A percentile compares a stretch with the other conserved stretches of the same genome.
phyloP scores from a whole-genome alignment of 805 yeast species.

The Priceomyces fermenticarens region DNA sequence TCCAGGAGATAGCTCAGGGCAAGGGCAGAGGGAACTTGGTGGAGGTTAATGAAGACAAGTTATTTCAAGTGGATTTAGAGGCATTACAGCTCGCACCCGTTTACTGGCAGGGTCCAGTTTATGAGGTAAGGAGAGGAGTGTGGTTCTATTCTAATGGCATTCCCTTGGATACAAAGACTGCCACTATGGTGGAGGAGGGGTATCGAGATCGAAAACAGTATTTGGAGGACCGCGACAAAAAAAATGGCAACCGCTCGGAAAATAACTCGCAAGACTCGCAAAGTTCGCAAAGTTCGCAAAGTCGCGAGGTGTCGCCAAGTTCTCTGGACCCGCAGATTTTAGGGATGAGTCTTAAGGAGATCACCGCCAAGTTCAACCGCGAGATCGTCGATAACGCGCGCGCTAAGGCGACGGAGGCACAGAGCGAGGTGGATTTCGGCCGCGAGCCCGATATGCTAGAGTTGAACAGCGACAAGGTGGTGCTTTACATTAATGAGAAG shows the following conservation, averaged over 20 bases:
- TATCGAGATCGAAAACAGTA: conserved; percentile 42
- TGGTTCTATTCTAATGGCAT: conserved; percentile 68
- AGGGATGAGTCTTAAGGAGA: conserved; percentile 6
- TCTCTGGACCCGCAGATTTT: no score
- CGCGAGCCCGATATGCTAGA: conserved; percentile 29
- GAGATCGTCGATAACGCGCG: conserved; percentile 3
- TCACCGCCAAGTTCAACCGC: conserved; percentile 14
- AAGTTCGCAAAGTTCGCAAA: conserved; percentile 1
- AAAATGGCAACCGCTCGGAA: conserved; percentile 1
- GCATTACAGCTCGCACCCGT: conserved; percentile 59
- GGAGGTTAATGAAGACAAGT: conserved; percentile 75
- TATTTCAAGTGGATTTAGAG: conserved; percentile 67
- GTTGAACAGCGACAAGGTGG: conserved; percentile 32
- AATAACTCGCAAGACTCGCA: no score
- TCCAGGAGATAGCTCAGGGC: conserved; percentile 4
- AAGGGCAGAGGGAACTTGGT: conserved; percentile 20
- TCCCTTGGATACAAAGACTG: conserved; percentile 51
- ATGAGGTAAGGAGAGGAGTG: conserved; percentile 76
- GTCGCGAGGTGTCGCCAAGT: no score
- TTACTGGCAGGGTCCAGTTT: conserved; percentile 87
- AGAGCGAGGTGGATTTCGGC: conserved; percentile 13
- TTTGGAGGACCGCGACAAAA: conserved; percentile 12
- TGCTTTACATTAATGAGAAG: conserved; percentile 37
- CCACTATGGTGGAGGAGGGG: conserved; percentile 59
- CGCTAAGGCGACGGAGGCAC: conserved; percentile 9